phyloP scores from a whole-genome alignment of 73 alveolate genomes.

The Tetrahymena borealis region DNA sequence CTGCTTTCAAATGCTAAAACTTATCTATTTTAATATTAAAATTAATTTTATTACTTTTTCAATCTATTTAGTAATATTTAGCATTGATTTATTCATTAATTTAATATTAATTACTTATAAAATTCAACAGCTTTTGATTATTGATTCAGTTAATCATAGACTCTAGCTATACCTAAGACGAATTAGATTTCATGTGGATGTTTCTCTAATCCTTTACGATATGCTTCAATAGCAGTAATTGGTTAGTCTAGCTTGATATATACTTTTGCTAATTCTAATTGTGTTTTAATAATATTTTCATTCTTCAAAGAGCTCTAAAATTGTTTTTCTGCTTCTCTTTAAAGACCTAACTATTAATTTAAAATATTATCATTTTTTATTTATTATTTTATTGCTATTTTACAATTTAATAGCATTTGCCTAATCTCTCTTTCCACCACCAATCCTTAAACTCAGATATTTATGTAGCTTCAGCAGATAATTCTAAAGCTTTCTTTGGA shows the following conservation, averaged over 20 bases:
- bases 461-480: conserved; percentile 92
- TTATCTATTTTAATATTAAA: neutral
- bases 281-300: conserved; percentile 81
- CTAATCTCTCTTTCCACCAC: conserved; percentile 99
- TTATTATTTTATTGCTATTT: neutral
- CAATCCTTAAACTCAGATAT: conserved; percentile 86
- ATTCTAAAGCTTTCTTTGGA: conserved; percentile 91
- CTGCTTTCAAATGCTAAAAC: conserved; percentile 62
- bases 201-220: conserved; percentile 53
- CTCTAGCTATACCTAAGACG: conserved; percentile 82
- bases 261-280: conserved; percentile 79
- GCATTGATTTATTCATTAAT: no score
- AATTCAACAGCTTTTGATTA: conserved; percentile 70
- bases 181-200: conserved; percentile 82
- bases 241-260: conserved; percentile 92
- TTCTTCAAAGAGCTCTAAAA: conserved; percentile 82
- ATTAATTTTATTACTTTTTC: no score
- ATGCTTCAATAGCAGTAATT: conserved; percentile 81
- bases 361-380: neutral
- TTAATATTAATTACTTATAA: conserved; percentile 72
- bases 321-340: conserved; percentile 97
- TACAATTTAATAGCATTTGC: conserved; percentile 88
- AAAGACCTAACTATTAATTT: conserved; percentile 70
- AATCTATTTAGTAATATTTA: no score
- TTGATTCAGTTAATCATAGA: conserved; percentile 84